phyloP scores from a whole-genome alignment of 2,329 filamentous ascomycete species.

The Chrysoporthe puriensis region DNA sequence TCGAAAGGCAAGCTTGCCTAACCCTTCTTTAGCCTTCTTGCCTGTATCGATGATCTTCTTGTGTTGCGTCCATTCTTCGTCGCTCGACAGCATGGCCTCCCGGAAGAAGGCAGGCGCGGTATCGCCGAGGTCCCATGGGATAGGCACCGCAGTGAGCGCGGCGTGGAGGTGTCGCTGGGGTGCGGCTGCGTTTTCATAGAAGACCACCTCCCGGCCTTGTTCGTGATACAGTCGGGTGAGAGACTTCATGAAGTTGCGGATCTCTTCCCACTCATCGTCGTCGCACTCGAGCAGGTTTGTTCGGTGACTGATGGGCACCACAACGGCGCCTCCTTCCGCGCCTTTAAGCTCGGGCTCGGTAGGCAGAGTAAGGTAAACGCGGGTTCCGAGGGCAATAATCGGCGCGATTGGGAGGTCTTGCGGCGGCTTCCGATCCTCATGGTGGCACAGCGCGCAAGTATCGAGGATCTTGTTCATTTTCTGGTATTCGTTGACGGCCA shows the following conservation, averaged over 20 bases:
- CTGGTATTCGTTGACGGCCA: constrained; percentile 85
- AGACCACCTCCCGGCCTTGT: constrained; percentile 88
- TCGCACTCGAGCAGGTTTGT: constrained; percentile 95
- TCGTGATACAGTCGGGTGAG: constrained; percentile 93
- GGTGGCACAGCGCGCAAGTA: constrained; percentile 86
- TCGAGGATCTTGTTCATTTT: constrained; percentile 87
- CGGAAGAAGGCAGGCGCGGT: constrained; percentile 93
- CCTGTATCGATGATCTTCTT: constrained; percentile 91
- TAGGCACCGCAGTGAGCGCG: constrained; percentile 80
- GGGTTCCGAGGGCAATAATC: constrained; percentile 81
- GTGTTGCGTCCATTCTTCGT: constrained; percentile 96
- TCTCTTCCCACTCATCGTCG: constrained; percentile 97
- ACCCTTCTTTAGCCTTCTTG: constrained; percentile 63
- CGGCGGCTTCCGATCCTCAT: constrained; percentile 75
- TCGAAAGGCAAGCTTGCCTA: constrained; percentile 82
- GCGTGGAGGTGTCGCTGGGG: constrained; percentile 82
- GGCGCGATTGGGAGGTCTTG: constrained; percentile 75
- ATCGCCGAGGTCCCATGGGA: constrained; percentile 89
- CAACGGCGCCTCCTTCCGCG: constrained; percentile 77
- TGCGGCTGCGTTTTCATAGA: constrained; percentile 94
- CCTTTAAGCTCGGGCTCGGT: constrained; percentile 82
- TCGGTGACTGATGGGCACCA: constrained; percentile 86
- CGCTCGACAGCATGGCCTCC: constrained; percentile 85
- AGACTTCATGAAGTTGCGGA: constrained; percentile 98
- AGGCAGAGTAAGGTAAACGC: constrained; percentile 84